These are phyloP conservation scores for Jimgerdemannia lactiflua DNA, from an alignment of 192 early-diverging fungal species.

Conservation along the genomic window DNA sequence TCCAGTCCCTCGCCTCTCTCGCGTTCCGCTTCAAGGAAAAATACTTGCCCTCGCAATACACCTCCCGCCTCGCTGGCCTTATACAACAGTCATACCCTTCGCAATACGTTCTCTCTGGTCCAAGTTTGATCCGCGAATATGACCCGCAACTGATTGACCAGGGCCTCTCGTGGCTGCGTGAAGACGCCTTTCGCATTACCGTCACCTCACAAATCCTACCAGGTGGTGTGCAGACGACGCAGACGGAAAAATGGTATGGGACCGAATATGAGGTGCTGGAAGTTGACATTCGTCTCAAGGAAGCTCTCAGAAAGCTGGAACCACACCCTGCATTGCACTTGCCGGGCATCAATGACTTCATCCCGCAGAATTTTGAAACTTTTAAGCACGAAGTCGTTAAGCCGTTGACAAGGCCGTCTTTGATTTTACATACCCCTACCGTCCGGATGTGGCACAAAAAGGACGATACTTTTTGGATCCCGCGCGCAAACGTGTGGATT, in stretches of 20 bases:
- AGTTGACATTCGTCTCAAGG: slow-evolving; percentile 50
- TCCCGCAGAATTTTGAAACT: slow-evolving; percentile 80
- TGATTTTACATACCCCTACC: slow-evolving; percentile 57
- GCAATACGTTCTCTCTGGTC: slow-evolving; percentile 63
- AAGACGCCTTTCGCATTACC: slow-evolving; percentile 61
- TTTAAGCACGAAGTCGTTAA: slow-evolving; percentile 33
- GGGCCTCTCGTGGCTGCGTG: slow-evolving; percentile 53
- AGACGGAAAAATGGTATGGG: slow-evolving; percentile 77
- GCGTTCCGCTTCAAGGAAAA: slow-evolving; percentile 80
- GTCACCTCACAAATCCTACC: slow-evolving; percentile 40
- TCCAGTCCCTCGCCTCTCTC: slow-evolving; percentile 46
- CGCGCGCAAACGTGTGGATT: slow-evolving; percentile 80
- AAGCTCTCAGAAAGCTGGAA: slow-evolving; percentile 34
- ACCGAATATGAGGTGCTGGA: slow-evolving; percentile 71
- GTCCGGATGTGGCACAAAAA: slow-evolving; percentile 91
- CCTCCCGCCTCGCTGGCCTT: slow-evolving; percentile 64
- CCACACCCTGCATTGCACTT: slow-evolving; percentile 60
- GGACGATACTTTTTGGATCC: slow-evolving; percentile 91
- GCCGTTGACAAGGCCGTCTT: slow-evolving; percentile 34
- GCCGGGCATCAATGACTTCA: slow-evolving; percentile 78
- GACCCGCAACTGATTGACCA: slow-evolving; percentile 64
- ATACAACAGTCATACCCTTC: slow-evolving; percentile 81
- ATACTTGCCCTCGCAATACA: slow-evolving; percentile 58
- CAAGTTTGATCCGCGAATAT: slow-evolving; percentile 62
- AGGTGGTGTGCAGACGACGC: slow-evolving; percentile 37